phyloP scores from a whole-genome alignment of 495 filamentous ascomycete species.

The Penicillium cinerascens region DNA sequence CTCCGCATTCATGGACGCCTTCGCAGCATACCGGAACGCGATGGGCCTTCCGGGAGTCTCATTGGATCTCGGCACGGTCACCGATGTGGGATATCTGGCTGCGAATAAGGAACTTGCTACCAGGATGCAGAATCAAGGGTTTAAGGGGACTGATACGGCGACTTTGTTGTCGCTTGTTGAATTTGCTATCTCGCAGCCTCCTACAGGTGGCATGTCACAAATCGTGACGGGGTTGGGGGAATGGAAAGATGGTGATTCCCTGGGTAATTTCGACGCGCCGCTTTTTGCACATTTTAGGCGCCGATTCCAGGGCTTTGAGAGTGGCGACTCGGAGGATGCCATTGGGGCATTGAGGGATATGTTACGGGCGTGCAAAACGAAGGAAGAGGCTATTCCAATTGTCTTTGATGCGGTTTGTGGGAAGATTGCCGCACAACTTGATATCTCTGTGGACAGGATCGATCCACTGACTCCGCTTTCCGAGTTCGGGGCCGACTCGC shows the following conservation, averaged over 20 bases:
- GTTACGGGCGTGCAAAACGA: slow-evolving; percentile 12
- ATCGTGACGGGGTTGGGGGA: slow-evolving; percentile 29
- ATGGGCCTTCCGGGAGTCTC: slow-evolving; percentile 31
- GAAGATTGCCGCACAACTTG: slow-evolving; percentile 25
- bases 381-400: slow-evolving; percentile 26
- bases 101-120: slow-evolving; percentile 22
- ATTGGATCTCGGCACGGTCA: slow-evolving; percentile 55
- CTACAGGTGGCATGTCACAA: neutral
- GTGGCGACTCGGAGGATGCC: neutral
- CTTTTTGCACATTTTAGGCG: slow-evolving; percentile 26
- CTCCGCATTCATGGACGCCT: slow-evolving; percentile 35
- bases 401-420: slow-evolving; percentile 19
- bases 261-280: slow-evolving; percentile 23
- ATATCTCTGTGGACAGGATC: slow-evolving; percentile 37
- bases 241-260: slow-evolving; percentile 21
- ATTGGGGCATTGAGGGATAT: slow-evolving; percentile 19
- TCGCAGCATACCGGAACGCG: slow-evolving; percentile 28
- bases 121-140: slow-evolving; percentile 25
- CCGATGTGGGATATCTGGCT: slow-evolving; percentile 54
- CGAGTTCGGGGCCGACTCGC: slow-evolving; percentile 43
- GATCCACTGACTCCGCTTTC: slow-evolving; percentile 27
- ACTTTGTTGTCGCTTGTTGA: slow-evolving; percentile 21
- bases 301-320: slow-evolving; percentile 1
- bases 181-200: slow-evolving; percentile 14
- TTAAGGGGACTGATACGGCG: slow-evolving; percentile 21